A percentile compares a stretch with the other conserved stretches of the same genome.
Evolutionary conservation across 2,329 filamentous ascomycete species (phyloP).

Genomic region (Dactylellina cionopaga): DNA sequence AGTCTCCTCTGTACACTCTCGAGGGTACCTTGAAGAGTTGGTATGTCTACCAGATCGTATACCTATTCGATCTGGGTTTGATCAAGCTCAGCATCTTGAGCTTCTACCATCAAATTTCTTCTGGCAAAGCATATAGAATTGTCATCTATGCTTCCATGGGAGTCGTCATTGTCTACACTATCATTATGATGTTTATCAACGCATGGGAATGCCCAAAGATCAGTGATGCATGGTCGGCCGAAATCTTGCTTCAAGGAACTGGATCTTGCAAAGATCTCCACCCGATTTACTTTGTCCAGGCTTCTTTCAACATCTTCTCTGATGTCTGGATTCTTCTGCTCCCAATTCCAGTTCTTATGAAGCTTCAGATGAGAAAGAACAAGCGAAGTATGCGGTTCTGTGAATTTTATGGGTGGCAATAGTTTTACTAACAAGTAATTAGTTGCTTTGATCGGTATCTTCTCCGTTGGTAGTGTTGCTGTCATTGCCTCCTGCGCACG

Average conservation of each 20-base stretch:
- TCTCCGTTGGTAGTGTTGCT: constrained; percentile 56
- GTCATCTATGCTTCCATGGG: constrained; percentile 59
- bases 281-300: constrained; percentile 61
- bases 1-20: constrained; percentile 41
- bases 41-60: constrained; percentile 61
- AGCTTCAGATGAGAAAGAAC: constrained; percentile 61
- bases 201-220: constrained; percentile 57
- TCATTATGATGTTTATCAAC: constrained; percentile 58
- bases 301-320: constrained; percentile 64
- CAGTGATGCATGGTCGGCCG: constrained; percentile 56
- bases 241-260: constrained; percentile 54
- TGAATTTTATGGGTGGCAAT: neutral
- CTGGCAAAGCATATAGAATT: constrained; percentile 55
- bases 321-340: constrained; percentile 64
- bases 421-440: neutral
- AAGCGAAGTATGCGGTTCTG: constrained; percentile 56
- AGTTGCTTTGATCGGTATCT: constrained; percentile 54
- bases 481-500: constrained; percentile 57
- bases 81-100: constrained; percentile 62
- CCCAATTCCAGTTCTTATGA: constrained; percentile 65
- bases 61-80: constrained; percentile 59
- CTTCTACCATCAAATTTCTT: constrained; percentile 63
- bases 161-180: constrained; percentile 58
- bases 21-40: constrained; percentile 59
- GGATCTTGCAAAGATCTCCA: constrained; percentile 60